Conservation (phyloP, 306 rosid species). For the Prunus davidiana region DNA sequence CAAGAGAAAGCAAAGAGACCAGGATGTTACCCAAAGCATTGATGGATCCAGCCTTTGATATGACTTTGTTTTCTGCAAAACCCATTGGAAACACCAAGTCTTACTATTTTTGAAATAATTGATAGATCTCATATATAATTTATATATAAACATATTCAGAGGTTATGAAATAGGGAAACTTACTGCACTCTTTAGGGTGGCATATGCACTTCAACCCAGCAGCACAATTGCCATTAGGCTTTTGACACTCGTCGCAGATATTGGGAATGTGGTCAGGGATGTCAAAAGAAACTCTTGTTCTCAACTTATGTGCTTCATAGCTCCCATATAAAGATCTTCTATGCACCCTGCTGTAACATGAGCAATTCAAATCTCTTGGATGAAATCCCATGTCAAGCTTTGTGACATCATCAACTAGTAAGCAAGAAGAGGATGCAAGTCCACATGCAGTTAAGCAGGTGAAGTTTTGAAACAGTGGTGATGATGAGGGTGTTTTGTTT, state of each 20-base stretch:
- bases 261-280: conserved; percentile 55
- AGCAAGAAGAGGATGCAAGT: conserved; percentile 31
- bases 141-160: background rate
- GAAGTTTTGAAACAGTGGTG: conserved; percentile 17
- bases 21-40: conserved; percentile 25
- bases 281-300: conserved; percentile 49
- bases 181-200: conserved; percentile 73
- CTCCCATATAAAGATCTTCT: conserved; percentile 25
- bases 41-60: conserved; percentile 35
- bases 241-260: conserved; percentile 58
- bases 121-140: background rate
- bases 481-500: conserved; percentile 20
- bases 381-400: conserved; percentile 44
- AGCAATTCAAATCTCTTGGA: conserved; percentile 49
- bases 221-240: conserved; percentile 62
- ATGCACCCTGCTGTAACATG: conserved; percentile 45
- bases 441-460: background rate
- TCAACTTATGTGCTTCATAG: conserved; percentile 30
- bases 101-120: background rate
- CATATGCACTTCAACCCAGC: conserved; percentile 75
- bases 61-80: conserved; percentile 63
- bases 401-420: conserved; percentile 40
- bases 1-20: conserved; percentile 31
- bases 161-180: conserved; percentile 18
- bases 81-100: background rate